Conservation (phyloP, 352 stramenopile genomes). For the Phytophthora nicotianae region DNA sequence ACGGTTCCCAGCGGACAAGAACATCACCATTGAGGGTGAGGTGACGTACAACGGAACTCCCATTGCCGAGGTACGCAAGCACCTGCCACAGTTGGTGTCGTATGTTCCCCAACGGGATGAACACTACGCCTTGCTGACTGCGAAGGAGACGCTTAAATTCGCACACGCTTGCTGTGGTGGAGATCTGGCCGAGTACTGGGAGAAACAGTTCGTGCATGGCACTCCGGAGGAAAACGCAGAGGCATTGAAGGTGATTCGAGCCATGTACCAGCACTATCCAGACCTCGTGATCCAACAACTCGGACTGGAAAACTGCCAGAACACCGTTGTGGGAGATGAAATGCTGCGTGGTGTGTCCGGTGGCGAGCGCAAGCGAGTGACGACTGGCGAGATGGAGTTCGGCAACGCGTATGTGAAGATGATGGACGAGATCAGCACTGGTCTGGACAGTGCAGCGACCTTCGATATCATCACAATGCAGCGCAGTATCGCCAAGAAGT, state of each 20-base stretch:
- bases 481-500: conserved; percentile 21
- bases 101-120: background rate
- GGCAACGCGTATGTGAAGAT: no score
- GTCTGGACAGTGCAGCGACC: conserved; percentile 2
- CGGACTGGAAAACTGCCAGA: background rate
- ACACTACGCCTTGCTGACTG: background rate
- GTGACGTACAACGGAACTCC: no score
- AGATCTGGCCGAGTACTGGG: background rate
- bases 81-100: background rate
- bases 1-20: no score
- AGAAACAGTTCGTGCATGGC: background rate
- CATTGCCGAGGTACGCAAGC: no score
- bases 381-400: conserved; percentile 3
- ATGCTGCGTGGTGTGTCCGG: conserved; percentile 1
- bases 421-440: no score
- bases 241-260: background rate
- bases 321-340: background rate
- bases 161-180: background rate
- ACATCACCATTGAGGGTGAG: no score
- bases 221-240: background rate
- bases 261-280: background rate
- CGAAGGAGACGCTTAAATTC: background rate
- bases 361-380: no score
- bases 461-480: conserved; percentile 27
- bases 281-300: background rate